Evolutionary conservation across 2,329 filamentous ascomycete species (phyloP).

Genomic region (Elsinoe ampelina): DNA sequence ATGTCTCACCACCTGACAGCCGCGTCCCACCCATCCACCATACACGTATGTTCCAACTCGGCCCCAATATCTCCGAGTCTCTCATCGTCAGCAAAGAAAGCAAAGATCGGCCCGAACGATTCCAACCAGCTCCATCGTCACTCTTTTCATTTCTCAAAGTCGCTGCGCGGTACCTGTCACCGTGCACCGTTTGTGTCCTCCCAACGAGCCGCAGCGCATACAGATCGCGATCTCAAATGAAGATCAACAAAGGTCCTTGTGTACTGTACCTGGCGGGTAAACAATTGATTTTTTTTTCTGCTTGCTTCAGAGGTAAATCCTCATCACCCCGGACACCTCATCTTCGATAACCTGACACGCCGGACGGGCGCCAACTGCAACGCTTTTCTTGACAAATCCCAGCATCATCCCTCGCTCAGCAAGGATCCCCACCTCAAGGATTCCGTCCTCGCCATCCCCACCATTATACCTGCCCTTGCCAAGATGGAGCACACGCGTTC

Average conservation of each 20-base stretch:
- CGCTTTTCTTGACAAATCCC: slow-evolving; percentile 4
- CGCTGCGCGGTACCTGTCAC: slow-evolving; percentile 10
- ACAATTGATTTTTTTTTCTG: neutral
- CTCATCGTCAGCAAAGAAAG: neutral
- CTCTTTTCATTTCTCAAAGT: neutral
- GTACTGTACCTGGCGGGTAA: neutral
- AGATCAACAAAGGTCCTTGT: neutral
- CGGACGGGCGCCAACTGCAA: slow-evolving; percentile 1
- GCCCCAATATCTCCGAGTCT: slow-evolving; percentile 1
- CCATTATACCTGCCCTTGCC: neutral
- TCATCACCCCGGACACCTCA: neutral
- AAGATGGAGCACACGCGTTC: slow-evolving; percentile 5
- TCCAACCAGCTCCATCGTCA: neutral
- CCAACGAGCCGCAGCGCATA: slow-evolving; percentile 3
- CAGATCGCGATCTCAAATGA: slow-evolving; percentile 8
- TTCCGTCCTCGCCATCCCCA: neutral
- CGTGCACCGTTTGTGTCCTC: slow-evolving; percentile 2
- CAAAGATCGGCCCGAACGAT: neutral
- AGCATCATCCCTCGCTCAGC: neutral
- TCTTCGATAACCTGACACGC: slow-evolving; percentile 3
- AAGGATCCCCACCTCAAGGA: neutral
- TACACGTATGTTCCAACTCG: neutral
- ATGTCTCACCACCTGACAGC: neutral
- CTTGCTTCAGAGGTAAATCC: neutral
- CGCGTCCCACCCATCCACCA: neutral